A percentile compares a stretch with the other conserved stretches of the same genome.
These are phyloP conservation scores for Mesembryanthemum crystallinum DNA, from an alignment of 148 eudicot genomes.

Conservation along the genomic window DNA sequence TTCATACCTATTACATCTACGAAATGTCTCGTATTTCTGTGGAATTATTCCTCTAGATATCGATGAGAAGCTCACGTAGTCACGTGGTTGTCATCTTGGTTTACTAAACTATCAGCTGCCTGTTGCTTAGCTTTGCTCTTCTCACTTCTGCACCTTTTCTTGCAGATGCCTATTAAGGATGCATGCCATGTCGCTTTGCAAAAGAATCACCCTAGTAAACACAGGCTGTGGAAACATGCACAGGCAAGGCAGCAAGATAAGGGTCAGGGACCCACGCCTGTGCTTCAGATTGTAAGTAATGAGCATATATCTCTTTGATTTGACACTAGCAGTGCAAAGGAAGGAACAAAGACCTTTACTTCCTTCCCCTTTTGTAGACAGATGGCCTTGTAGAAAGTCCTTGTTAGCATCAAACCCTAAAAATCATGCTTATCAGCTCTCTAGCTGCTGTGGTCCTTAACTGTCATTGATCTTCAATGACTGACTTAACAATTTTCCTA, in stretches of 20 bases:
- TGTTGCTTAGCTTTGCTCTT: constrained; percentile 1
- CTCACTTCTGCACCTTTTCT: constrained; percentile 2
- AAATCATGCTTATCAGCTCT: background rate
- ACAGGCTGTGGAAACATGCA: constrained; percentile 93
- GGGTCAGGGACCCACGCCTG: constrained; percentile 76
- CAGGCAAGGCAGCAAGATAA: constrained; percentile 82
- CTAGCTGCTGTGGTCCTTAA: background rate
- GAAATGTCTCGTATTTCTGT: background rate
- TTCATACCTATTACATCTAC: background rate
- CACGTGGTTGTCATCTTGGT: background rate
- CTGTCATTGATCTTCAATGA: background rate
- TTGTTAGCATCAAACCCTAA: background rate
- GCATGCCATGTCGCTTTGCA: constrained; percentile 98
- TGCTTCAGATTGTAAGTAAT: constrained; percentile 84
- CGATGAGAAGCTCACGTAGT: background rate
- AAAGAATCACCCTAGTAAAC: constrained; percentile 72
- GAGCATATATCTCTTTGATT: background rate
- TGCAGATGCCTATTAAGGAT: constrained; percentile 95
- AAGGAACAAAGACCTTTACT: background rate
- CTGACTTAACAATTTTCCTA: constrained; percentile 1
- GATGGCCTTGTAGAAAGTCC: constrained; percentile 2
- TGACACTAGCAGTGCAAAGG: background rate
- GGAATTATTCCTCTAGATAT: background rate
- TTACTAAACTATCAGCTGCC: background rate
- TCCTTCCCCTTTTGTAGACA: background rate